Base-by-base conservation (phyloP, 257 asterid species). In the Vinca minor region DNA sequence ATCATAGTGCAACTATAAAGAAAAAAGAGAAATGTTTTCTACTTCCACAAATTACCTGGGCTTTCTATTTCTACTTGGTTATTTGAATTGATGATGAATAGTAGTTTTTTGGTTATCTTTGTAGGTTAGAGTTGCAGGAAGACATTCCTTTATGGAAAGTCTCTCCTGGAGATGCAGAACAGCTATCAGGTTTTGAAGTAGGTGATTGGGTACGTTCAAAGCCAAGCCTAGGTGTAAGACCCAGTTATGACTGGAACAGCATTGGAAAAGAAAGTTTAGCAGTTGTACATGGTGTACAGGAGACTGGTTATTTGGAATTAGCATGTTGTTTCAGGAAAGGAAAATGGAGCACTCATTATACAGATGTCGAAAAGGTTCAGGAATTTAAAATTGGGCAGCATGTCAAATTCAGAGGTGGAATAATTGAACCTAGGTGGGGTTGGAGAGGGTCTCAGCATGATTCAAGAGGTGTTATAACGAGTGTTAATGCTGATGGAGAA, bases 181-280 rank as follows among this genome's bases (percentile, higher is more conserved):
- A 84, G 71, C 95, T 93, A 65, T 88, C 97, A 29, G 96, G 87
- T 47, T 87, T 87, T 70, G 95, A 89, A 73, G 98, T 89, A 18
- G 98, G 98, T 71, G 98, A 93, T 77, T 93, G 98, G 98, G 97
- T 93, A 73, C 98, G 88, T 35, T 84, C 95, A 57, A 93, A 85
- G 73, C 98, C 91, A 41, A 87, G 81, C 74, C 77, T 87, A 38
- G 97, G 98, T 46, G 77, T 87, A 47, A 87, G 98, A 73, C 95
- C 97, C 23, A 89, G 98, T 76, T 93, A 93, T 69, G 98, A 93
- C 69, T 89, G 98, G 98, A 84, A 78, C 75, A 93, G 81, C 68
- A 81, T 87, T 59, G 96, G 98, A 44, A 93, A 87, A 84, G 98
- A 89, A 69, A 74, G 89, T 69, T 74, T 93, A 64, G 97, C 98